phyloP scores from a whole-genome alignment of 192 early-diverging fungal genomes.

The Chytriomyces confervae region DNA sequence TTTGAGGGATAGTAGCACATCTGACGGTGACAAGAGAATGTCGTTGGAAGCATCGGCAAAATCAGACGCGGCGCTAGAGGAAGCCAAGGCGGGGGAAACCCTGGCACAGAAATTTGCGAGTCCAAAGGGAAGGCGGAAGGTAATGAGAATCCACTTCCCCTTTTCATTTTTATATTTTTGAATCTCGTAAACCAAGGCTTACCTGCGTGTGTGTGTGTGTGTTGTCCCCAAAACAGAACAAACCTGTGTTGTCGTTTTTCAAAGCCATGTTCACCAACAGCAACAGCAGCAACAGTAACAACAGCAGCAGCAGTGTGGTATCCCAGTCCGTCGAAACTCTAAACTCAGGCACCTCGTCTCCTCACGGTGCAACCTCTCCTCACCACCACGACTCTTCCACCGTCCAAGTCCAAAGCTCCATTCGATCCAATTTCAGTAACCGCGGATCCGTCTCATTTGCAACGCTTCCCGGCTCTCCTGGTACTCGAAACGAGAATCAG shows the following conservation, averaged over 20 bases:
- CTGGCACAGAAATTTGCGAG: neutral
- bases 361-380: neutral
- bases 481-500: too few species aligned
- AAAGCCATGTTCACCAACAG: constrained; percentile 31
- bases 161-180: neutral
- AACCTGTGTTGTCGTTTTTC: constrained; percentile 29
- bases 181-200: neutral
- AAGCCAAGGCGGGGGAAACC: neutral
- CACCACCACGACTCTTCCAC: too few species aligned
- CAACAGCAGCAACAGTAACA: constrained; percentile 11
- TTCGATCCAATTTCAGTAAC: too few species aligned
- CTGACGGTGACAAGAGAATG: too few species aligned
- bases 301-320: neutral
- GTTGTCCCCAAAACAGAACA: neutral
- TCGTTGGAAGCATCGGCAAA: too few species aligned
- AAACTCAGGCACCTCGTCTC: neutral
- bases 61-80: neutral
- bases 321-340: neutral
- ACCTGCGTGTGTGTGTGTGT: neutral
- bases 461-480: too few species aligned
- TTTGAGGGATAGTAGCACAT: too few species aligned
- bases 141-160: neutral
- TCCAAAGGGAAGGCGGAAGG: constrained; percentile 24
- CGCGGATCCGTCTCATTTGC: too few species aligned
- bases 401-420: too few species aligned